A percentile compares a stretch with the other conserved stretches of the same genome.
Evolutionary conservation across 352 stramenopile genomes (phyloP).

Genomic region (Globisporangium viniferum): DNA sequence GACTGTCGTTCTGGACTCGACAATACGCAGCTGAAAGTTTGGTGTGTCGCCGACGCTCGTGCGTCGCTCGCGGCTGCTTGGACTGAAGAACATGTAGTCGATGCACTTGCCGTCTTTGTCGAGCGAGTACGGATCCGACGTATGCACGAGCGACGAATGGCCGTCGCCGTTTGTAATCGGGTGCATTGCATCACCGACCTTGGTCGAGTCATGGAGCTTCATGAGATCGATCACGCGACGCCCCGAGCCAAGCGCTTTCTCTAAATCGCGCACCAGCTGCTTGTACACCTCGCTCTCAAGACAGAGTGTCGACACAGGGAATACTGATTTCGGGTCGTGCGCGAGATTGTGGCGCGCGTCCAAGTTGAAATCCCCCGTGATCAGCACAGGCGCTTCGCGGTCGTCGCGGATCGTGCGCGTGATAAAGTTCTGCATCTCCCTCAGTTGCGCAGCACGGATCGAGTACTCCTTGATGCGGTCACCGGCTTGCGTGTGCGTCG

Average conservation of each 20-base stretch:
- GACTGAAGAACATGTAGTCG: constrained; percentile 83
- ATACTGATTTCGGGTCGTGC: constrained; percentile 28
- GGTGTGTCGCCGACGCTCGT: constrained; percentile 21
- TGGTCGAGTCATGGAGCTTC: constrained; percentile 56
- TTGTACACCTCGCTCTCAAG: constrained; percentile 61
- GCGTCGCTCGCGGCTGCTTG: constrained; percentile 28
- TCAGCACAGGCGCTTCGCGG: constrained; percentile 50
- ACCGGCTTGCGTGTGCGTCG: constrained; percentile 79
- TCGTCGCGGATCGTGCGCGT: constrained; percentile 42
- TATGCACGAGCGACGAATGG: constrained; percentile 60
- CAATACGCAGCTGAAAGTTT: constrained; percentile 40
- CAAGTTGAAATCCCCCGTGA: constrained; percentile 82
- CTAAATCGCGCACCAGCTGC: constrained; percentile 47
- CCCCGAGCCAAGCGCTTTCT: constrained; percentile 32
- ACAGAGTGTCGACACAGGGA: constrained; percentile 34
- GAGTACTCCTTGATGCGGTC: constrained; percentile 40
- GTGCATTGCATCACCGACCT: constrained; percentile 46
- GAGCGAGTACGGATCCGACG: constrained; percentile 32
- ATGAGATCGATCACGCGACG: constrained; percentile 62
- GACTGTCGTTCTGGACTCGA: constrained; percentile 43
- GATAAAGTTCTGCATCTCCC: constrained; percentile 67
- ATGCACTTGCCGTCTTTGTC: constrained; percentile 82
- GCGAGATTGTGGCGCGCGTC: constrained; percentile 70
- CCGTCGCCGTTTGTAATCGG: constrained; percentile 82
- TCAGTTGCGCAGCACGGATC: constrained; percentile 59